Evolutionary conservation across 1,284 basidiomycete genomes (phyloP).

Genomic region (Ustilago vetiveriae): DNA sequence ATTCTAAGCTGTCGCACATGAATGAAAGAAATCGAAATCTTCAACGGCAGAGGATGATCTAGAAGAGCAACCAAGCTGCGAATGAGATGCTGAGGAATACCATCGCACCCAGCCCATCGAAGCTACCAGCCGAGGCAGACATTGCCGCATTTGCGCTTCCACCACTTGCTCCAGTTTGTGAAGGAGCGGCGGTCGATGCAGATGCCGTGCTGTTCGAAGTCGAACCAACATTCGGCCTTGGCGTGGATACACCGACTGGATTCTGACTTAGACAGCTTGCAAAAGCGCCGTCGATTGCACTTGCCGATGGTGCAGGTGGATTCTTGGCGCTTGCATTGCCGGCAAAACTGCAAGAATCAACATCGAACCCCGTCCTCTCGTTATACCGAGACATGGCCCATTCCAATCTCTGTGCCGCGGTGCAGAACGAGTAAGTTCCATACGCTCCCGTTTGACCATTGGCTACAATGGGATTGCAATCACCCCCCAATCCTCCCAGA

Average conservation of each 20-base stretch:
- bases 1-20: no score
- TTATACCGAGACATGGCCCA: constrained; percentile 85
- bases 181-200: not conserved
- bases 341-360: constrained; percentile 75
- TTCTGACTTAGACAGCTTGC: constrained; percentile 76
- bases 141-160: constrained; percentile 2
- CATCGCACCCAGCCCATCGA: not conserved
- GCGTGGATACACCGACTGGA: constrained; percentile 69
- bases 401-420: constrained; percentile 72
- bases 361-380: constrained; percentile 73
- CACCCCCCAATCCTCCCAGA: constrained; percentile 71
- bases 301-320: constrained; percentile 71
- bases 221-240: constrained; percentile 6
- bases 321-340: constrained; percentile 83
- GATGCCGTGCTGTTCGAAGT: constrained; percentile 1
- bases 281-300: constrained; percentile 74
- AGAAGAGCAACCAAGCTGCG: no score
- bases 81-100: no score
- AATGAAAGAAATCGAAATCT: no score
- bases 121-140: not conserved
- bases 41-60: no score
- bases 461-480: constrained; percentile 77
- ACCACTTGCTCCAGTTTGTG: not conserved
- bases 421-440: constrained; percentile 78
- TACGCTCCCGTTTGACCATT: constrained; percentile 80